A percentile compares a stretch with the other conserved stretches of the same genome.
Conservation (phyloP, 352 stramenopile species). For the Globisporangium radiosum region DNA sequence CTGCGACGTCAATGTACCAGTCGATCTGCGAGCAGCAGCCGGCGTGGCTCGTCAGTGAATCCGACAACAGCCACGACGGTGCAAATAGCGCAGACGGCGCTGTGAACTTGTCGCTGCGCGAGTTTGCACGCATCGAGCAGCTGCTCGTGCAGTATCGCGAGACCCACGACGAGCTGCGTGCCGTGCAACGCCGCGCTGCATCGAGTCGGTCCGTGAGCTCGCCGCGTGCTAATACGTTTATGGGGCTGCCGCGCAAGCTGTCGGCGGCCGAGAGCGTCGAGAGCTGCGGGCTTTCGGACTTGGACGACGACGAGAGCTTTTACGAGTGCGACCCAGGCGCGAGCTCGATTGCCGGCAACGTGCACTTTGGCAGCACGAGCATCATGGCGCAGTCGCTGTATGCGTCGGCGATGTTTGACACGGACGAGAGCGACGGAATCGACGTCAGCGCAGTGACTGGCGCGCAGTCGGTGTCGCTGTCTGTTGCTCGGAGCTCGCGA, state of each 20-base stretch:
- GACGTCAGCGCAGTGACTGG: neutral
- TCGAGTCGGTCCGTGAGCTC: constrained; percentile 2
- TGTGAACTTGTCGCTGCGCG: constrained; percentile 63
- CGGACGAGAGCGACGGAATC: constrained; percentile 23
- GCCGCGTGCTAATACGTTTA: constrained; percentile 10
- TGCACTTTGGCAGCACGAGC: constrained; percentile 28
- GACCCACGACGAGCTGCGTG: constrained; percentile 58
- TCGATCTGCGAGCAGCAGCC: constrained; percentile 68
- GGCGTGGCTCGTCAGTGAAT: constrained; percentile 48
- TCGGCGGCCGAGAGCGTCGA: constrained; percentile 76
- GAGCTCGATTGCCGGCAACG: constrained; percentile 28
- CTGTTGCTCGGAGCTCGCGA: constrained; percentile 14
- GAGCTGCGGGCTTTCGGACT: constrained; percentile 71
- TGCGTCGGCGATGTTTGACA: constrained; percentile 57
- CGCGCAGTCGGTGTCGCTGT: constrained; percentile 3
- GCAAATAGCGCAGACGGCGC: constrained; percentile 9
- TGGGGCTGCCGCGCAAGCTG: constrained; percentile 34
- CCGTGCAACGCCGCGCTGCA: constrained; percentile 13
- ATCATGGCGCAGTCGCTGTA: constrained; percentile 82
- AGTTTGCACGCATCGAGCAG: constrained; percentile 84
- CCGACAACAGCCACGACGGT: constrained; percentile 16
- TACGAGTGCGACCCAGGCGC: constrained; percentile 76
- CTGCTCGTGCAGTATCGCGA: constrained; percentile 74
- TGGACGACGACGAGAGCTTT: constrained; percentile 72
- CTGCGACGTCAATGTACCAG: constrained; percentile 53